These are phyloP conservation scores for Phaseolus coccineus DNA, from an alignment of 331 rosid species.

Conservation along the genomic window DNA sequence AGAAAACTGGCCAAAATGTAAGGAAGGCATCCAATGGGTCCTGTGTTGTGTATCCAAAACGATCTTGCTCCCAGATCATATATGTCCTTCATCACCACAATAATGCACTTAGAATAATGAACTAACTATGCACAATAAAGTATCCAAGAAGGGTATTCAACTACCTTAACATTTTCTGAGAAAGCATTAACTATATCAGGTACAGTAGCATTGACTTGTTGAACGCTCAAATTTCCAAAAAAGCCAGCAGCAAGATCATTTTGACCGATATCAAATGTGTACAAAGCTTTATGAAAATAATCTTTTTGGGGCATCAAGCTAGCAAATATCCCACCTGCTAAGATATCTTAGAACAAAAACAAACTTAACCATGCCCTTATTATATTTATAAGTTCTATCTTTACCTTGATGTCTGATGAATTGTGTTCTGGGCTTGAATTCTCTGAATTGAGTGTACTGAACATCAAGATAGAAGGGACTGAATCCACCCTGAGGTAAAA, in stretches of 20 bases:
- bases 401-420: conserved; percentile 6
- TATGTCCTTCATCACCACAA: conserved; percentile 33
- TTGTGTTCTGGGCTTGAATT: conserved; percentile 43
- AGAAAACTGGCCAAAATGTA: conserved; percentile 41
- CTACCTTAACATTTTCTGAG: conserved; percentile 47
- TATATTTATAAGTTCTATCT: not conserved
- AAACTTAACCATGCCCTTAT: not conserved
- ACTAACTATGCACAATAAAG: not conserved
- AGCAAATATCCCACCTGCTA: conserved; percentile 40
- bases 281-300: conserved; percentile 49
- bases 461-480: conserved; percentile 57
- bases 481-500: conserved; percentile 44
- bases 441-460: conserved; percentile 47
- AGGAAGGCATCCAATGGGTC: conserved; percentile 67
- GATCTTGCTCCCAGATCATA: conserved; percentile 53
- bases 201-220: conserved; percentile 49
- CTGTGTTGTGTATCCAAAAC: conserved; percentile 70
- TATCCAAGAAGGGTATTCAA: not conserved
- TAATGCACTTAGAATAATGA: not conserved
- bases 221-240: conserved; percentile 26
- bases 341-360: not conserved
- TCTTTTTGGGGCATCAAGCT: conserved; percentile 36
- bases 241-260: conserved; percentile 49
- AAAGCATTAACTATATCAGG: conserved; percentile 47
- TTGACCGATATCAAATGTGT: conserved; percentile 59